A percentile compares a stretch with the other conserved stretches of the same genome.
Conservation (phyloP, 768 basidiomycete genomes). For the Butyriboletus loyo region DNA sequence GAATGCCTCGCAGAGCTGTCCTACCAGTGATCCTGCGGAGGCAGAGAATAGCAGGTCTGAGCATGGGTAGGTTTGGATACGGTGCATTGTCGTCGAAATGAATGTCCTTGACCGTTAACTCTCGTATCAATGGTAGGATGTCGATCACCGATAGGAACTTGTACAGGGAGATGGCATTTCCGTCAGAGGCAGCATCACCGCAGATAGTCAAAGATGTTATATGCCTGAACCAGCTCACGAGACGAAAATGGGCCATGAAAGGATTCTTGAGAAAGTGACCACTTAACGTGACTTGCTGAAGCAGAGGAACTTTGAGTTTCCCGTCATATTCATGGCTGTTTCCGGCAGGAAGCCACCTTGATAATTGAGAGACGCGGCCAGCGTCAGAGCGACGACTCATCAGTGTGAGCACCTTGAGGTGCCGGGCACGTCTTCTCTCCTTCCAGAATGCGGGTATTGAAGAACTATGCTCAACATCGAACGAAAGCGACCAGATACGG, state of each 20-base stretch:
- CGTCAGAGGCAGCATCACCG: not conserved
- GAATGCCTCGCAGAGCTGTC: not conserved
- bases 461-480: slow-evolving; percentile 1
- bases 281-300: not conserved
- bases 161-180: not conserved
- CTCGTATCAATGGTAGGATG: not conserved
- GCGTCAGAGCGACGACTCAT: not conserved
- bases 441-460: slow-evolving; percentile 7
- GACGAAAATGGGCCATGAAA: slow-evolving; percentile 1
- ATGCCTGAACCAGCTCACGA: slow-evolving; percentile 5
- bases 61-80: not conserved
- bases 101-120: slow-evolving; percentile 6
- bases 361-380: not conserved
- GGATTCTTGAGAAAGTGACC: slow-evolving; percentile 7
- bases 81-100: not conserved
- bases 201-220: slow-evolving; percentile 2
- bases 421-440: not conserved
- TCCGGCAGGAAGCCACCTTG: not conserved
- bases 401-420: slow-evolving; percentile 2
- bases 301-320: slow-evolving; percentile 1
- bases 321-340: slow-evolving; percentile 1
- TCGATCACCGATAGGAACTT: slow-evolving; percentile 5
- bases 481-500: slow-evolving; percentile 9
- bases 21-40: slow-evolving; percentile 1
- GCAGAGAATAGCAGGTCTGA: not conserved